Evolutionary conservation across 2,329 filamentous ascomycete genomes (phyloP).

Genomic region (Chrysoporthe austroafricana): DNA sequence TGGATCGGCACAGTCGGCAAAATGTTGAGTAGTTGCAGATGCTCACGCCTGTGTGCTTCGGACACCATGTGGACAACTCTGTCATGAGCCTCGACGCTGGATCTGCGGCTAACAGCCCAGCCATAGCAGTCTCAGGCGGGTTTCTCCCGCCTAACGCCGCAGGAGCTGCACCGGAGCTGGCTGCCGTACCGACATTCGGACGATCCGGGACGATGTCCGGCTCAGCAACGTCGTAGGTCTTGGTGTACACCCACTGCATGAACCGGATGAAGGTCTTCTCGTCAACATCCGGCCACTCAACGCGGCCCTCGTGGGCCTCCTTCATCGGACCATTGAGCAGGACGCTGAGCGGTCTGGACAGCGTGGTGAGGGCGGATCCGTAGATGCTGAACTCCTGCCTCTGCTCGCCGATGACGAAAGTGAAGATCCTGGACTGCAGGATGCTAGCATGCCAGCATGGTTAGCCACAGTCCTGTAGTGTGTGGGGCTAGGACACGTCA

Average conservation of each 20-base stretch:
- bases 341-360: not conserved
- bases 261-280: constrained; percentile 20
- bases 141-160: too few species aligned
- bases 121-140: too few species aligned
- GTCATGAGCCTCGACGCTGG: too few species aligned
- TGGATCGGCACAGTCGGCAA: too few species aligned
- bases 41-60: too few species aligned
- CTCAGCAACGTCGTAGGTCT: not conserved
- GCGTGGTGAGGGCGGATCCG: not conserved
- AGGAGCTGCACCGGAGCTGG: too few species aligned
- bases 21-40: too few species aligned
- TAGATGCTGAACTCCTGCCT: constrained; percentile 1
- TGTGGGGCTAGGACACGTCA: not conserved
- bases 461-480: not conserved
- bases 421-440: not conserved
- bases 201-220: not conserved
- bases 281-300: constrained; percentile 21
- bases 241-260: constrained; percentile 19
- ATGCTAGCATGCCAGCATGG: not conserved
- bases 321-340: constrained; percentile 17
- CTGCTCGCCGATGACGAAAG: not conserved
- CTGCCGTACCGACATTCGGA: too few species aligned
- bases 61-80: too few species aligned
- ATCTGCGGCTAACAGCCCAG: too few species aligned
- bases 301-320: constrained; percentile 12